Evolutionary conservation across 2,329 filamentous ascomycete genomes (phyloP).

Genomic region (Pseudogymnoascus sp.): DNA sequence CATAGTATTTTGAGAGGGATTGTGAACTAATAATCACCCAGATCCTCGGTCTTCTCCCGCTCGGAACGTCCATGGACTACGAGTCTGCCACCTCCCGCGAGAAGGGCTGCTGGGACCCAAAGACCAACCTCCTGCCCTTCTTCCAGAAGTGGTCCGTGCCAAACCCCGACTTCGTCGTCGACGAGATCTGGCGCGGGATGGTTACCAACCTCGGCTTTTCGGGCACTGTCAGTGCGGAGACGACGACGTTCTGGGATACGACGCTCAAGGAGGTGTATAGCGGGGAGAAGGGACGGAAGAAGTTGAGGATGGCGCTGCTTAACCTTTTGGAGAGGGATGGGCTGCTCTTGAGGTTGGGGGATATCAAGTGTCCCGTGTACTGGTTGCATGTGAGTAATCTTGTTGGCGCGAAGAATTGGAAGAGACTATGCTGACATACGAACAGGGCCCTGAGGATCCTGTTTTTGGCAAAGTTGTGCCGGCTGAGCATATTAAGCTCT

Average conservation of each 20-base stretch:
- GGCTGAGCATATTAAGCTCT: slow-evolving; percentile 41
- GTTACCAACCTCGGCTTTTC: slow-evolving; percentile 39
- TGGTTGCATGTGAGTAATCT: slow-evolving; percentile 40
- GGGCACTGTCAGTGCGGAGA: slow-evolving; percentile 29
- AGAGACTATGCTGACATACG: not conserved
- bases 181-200: slow-evolving; percentile 38
- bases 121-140: slow-evolving; percentile 34
- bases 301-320: slow-evolving; percentile 37
- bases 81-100: slow-evolving; percentile 38
- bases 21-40: slow-evolving; percentile 15
- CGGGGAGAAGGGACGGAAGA: slow-evolving; percentile 41
- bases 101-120: slow-evolving; percentile 43
- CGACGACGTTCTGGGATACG: slow-evolving; percentile 36
- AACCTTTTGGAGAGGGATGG: slow-evolving; percentile 40
- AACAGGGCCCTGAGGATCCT: slow-evolving; percentile 37
- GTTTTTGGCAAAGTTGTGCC: slow-evolving; percentile 35
- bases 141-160: slow-evolving; percentile 34
- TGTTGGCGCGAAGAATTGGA: not conserved
- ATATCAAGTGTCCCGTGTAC: slow-evolving; percentile 42
- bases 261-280: slow-evolving; percentile 38
- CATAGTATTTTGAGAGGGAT: too few species aligned
- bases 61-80: slow-evolving; percentile 46
- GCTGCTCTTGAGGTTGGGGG: slow-evolving; percentile 35
- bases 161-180: slow-evolving; percentile 40
- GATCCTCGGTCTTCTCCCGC: slow-evolving; percentile 39